Conservation (phyloP, 1,284 basidiomycete species). For the Ceratobasidium sp. region DNA sequence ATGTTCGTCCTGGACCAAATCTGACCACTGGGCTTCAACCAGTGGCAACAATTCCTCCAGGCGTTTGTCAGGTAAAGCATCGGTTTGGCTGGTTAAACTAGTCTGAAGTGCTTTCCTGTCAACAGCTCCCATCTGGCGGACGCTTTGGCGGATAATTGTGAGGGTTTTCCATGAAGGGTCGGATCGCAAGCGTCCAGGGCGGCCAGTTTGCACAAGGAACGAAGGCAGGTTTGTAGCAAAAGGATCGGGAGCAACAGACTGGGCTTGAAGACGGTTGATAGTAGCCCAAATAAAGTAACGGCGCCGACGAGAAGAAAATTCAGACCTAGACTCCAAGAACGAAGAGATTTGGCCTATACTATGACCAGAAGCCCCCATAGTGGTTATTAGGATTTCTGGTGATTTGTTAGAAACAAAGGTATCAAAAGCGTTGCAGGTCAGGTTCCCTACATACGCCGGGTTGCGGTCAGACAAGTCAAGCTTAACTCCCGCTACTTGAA, state of each 20-base stretch:
- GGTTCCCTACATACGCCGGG: slow-evolving; percentile 7
- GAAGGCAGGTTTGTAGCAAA: slow-evolving; percentile 83
- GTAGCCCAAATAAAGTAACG: slow-evolving; percentile 50
- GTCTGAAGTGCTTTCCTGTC: slow-evolving; percentile 33
- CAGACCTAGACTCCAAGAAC: slow-evolving; percentile 37
- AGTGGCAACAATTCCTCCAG: slow-evolving; percentile 27
- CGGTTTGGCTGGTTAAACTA: slow-evolving; percentile 34
- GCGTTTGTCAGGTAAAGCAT: slow-evolving; percentile 21
- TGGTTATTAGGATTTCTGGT: slow-evolving; percentile 37
- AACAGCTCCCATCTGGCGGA: slow-evolving; percentile 52
- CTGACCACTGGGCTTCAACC: slow-evolving; percentile 41
- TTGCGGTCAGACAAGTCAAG: slow-evolving; percentile 8
- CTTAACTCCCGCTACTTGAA: slow-evolving; percentile 22
- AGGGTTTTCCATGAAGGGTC: slow-evolving; percentile 77
- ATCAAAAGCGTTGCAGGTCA: slow-evolving; percentile 12
- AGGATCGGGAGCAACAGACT: slow-evolving; percentile 65
- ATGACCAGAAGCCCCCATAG: slow-evolving; percentile 23
- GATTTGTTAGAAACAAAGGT: slow-evolving; percentile 39
- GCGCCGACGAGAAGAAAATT: slow-evolving; percentile 24
- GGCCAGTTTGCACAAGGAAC: slow-evolving; percentile 78
- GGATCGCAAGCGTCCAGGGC: slow-evolving; percentile 72
- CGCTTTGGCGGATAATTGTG: slow-evolving; percentile 75
- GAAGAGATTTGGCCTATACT: slow-evolving; percentile 26
- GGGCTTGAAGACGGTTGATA: slow-evolving; percentile 47
- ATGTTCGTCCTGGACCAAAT: slow-evolving; percentile 43